These are phyloP conservation scores for Eustoma russellianum DNA, from an alignment of 257 asterid genomes.

Conservation along the genomic window DNA sequence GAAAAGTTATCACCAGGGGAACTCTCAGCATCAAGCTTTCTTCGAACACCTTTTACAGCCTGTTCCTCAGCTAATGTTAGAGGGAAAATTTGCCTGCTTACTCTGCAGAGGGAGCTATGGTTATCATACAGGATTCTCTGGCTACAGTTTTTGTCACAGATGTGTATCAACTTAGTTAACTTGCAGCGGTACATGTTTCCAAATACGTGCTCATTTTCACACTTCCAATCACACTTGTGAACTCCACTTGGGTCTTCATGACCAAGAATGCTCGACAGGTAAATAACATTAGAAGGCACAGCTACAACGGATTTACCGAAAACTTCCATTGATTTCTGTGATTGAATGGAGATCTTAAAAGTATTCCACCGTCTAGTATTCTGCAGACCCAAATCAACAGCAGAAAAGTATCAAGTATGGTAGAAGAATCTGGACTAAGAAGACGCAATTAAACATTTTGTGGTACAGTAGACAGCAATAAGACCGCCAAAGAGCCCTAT, in stretches of 20 bases:
- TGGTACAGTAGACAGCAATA: too few species aligned
- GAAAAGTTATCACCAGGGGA: constrained; percentile 47
- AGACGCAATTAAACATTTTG: not conserved
- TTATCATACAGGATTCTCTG: constrained; percentile 91
- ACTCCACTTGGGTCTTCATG: constrained; percentile 90
- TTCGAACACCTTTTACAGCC: constrained; percentile 81
- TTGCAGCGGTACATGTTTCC: constrained; percentile 96
- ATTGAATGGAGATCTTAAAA: constrained; percentile 15
- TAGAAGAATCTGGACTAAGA: constrained; percentile 20
- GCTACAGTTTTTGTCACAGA: constrained; percentile 97
- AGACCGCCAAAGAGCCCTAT: too few species aligned
- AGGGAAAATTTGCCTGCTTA: constrained; percentile 71
- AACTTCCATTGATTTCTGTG: constrained; percentile 66
- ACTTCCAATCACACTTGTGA: constrained; percentile 99
- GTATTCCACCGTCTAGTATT: constrained; percentile 27
- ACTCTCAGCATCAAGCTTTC: constrained; percentile 73
- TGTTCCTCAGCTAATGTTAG: constrained; percentile 69
- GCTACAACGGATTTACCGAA: constrained; percentile 81
- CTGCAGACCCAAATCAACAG: constrained; percentile 65
- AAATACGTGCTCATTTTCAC: constrained; percentile 73
- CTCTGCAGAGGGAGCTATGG: constrained; percentile 88
- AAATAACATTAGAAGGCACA: constrained; percentile 78
- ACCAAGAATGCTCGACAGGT: constrained; percentile 87
- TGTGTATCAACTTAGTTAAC: constrained; percentile 84
- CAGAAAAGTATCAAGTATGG: constrained; percentile 25